A percentile compares a stretch with the other conserved stretches of the same genome.
phyloP scores from a whole-genome alignment of 2,329 filamentous ascomycete species.

The Beauveria caledonica region DNA sequence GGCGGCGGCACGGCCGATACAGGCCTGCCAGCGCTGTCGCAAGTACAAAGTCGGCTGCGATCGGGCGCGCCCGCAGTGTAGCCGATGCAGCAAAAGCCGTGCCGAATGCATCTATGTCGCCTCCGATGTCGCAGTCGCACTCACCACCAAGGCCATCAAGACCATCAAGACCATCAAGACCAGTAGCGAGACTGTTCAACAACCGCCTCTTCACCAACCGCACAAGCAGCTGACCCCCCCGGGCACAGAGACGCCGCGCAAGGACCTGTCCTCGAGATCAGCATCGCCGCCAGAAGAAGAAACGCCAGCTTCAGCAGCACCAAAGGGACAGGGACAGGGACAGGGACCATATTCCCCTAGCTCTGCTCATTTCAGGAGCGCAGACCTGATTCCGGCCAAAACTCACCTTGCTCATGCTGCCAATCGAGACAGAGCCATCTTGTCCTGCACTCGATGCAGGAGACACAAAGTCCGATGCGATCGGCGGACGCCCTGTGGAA shows the following conservation, averaged over 20 bases:
- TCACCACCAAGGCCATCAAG: background rate
- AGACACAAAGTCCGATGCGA: constrained; percentile 11
- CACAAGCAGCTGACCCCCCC: background rate
- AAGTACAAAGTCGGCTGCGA: constrained; percentile 11
- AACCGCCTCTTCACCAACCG: background rate
- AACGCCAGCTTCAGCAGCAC: background rate
- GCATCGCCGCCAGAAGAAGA: background rate
- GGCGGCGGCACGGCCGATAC: background rate
- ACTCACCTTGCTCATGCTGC: background rate
- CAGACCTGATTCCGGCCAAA: background rate
- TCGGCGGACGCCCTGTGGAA: constrained; percentile 5
- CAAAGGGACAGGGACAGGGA: too few relatives aligned
- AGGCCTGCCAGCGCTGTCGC: constrained; percentile 10
- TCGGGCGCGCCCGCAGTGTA: background rate
- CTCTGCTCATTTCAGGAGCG: background rate
- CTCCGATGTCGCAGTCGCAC: background rate
- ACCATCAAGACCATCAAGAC: background rate
- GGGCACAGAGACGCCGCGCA: background rate
- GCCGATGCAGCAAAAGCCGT: background rate
- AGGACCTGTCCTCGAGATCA: background rate
- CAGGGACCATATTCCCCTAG: background rate
- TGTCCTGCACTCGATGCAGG: constrained; percentile 10
- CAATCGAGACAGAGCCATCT: constrained; percentile 9
- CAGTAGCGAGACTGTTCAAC: too few relatives aligned
- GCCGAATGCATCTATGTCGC: background rate